Base-by-base conservation (phyloP, 2,329 filamentous ascomycete species). In the Aspergillus pseudoglaucus region DNA sequence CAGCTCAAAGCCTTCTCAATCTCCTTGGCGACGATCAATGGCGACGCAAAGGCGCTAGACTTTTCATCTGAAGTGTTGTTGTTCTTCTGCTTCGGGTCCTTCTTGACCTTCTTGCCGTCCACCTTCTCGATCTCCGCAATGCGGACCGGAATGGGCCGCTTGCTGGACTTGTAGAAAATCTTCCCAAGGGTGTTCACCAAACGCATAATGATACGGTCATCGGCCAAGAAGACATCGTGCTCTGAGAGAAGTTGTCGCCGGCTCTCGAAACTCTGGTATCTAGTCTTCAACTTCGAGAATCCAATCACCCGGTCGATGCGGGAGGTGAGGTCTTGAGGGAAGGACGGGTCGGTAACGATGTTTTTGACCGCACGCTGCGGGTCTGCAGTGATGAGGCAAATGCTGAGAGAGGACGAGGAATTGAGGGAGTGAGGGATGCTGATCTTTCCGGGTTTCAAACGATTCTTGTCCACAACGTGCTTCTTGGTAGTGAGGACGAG, bases 221-320 rank as follows among this genome's bases (percentile, higher is more conserved):
- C 93, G 45, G 87, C 91, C 48, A 98, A 78, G 74, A 98, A 97
- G 48, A 97, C 75, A 66, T 97, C 93, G 69, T 96, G 89, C 68
- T 95, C 88, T 40, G 82, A 75, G 53, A 85, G 80, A 32, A 98
- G 80, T 68, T 93, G 88, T 55, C 93, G 80, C 69, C 88, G 84
- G 46, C 82, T 83, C 74, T 98, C 93, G 71, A 88, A 98, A 52
- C 87, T 82, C 75, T 87, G 84, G 78, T 87, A 96, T 74, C 93
- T 91, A 59, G 84, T 79, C 73, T 91, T 91, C 59, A 98, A 77
- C 70, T 97, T 95, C 60, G 79, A 78, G 56, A 90, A 74, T 59
- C 90, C 89, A 60, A 97, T 85, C 41, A 98, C 80, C 55, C 83
- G 80, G 45, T 82, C 84, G 62, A 91, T 83, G 58, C 82, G 81